Base-by-base conservation (phyloP, 768 basidiomycete genomes). In the Melanogaster broomeanus region DNA sequence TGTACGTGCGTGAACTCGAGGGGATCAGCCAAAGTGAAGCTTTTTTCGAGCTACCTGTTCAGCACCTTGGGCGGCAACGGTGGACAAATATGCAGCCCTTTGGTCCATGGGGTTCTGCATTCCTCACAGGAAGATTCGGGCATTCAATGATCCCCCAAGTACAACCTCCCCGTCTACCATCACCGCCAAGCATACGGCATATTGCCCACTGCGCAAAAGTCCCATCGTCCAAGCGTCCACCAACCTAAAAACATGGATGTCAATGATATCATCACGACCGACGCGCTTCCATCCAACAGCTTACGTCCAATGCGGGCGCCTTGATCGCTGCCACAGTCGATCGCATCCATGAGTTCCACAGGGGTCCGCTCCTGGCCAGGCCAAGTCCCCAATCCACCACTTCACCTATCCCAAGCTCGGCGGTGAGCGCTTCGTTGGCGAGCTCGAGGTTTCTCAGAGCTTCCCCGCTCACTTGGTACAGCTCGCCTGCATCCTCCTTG, bases 161-260 rank as follows among this genome's bases (percentile, higher is more conserved):
- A 91, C 77, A 31, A 93, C 90, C 45, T 84, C 67, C 0, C 87
- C 79, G 56, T 94, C 84, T 37, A 90, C 77, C 62, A 96, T 83
- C 48, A 97, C 75, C 0, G 93, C 87, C 11, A 97, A 72, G 67
- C 94, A 96, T 18, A 97, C 90, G 5, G 93, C 93, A 65, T 93
- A 97, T 68, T 97, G 94, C 51, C 88, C 92, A 4, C 92, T 91
- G 4, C 94, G 82, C 19, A 96, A 76, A 76, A 97, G 95, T 2
- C 93, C 94, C 64, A 91, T 93, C 9, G 93, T 97, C 7, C 89
- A 45, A 91, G 82, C 2, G 88, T 89, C 90, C 90, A 93, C 77
- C 89, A 85, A 24, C 88, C 89, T 90, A 42, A 25, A 10, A 4
- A 41, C 39, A n/a, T n/a, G n/a, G 6, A 35, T 18, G 6, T 56